Evolutionary conservation across 176 grass and related monocot genomes (phyloP).

Genomic region (Oryza meridionalis): DNA sequence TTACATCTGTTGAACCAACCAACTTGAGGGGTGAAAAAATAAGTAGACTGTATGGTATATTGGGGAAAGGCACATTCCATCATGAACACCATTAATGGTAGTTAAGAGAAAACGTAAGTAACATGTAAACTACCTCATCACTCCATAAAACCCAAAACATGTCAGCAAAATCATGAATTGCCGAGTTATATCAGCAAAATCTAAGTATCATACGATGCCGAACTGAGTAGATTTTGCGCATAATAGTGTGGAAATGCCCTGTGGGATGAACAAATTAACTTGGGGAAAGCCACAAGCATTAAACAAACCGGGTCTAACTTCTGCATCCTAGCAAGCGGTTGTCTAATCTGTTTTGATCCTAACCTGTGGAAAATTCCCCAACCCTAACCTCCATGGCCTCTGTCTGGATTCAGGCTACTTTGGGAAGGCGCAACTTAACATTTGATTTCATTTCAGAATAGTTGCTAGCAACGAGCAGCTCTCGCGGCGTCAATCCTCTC

Average conservation of each 20-base stretch:
- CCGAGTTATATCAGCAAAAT: not conserved
- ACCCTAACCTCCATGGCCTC: not conserved
- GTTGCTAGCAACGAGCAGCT: slow-evolving; percentile 10
- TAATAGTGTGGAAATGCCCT: too few relatives aligned
- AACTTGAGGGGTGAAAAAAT: not conserved
- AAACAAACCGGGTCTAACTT: not conserved
- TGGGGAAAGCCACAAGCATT: too few relatives aligned
- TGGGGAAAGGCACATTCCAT: slow-evolving; percentile 4
- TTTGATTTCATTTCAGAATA: slow-evolving; percentile 18
- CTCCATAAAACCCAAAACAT: not conserved
- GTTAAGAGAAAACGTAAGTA: not conserved
- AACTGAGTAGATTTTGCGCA: not conserved
- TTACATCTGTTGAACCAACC: not conserved
- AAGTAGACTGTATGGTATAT: not conserved
- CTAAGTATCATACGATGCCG: not conserved
- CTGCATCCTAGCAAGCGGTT: not conserved
- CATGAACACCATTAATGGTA: slow-evolving; percentile 1
- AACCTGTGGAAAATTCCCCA: not conserved
- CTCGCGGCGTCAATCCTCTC: not conserved
- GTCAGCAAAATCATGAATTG: not conserved
- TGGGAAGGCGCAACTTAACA: not conserved
- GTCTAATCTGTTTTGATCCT: slow-evolving; percentile 10
- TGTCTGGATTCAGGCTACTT: not conserved
- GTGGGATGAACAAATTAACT: not conserved
- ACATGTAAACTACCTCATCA: slow-evolving; percentile 1